Conservation (phyloP, 1,139 yeast species). For the Debaryomyces sp. region DNA sequence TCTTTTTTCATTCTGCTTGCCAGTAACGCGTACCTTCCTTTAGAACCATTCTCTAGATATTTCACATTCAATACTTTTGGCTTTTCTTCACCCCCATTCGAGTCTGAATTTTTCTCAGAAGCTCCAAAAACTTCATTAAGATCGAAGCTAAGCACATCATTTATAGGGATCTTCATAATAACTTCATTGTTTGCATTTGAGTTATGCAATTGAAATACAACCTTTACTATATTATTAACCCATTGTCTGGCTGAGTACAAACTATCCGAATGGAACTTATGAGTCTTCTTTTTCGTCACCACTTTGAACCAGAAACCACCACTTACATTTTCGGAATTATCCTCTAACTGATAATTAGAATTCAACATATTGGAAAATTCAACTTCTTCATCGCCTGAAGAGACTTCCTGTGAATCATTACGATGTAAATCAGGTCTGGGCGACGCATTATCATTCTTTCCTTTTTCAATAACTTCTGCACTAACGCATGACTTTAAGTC, state of each 20-base stretch:
- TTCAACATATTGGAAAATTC: slow-evolving; percentile 28
- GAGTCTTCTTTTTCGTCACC: slow-evolving; percentile 59
- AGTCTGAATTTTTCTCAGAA: slow-evolving; percentile 11
- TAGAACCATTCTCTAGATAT: slow-evolving; percentile 18
- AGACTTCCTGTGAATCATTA: slow-evolving; percentile 11
- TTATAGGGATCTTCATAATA: slow-evolving; percentile 73
- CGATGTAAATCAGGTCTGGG: slow-evolving; percentile 12
- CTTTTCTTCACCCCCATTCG: slow-evolving; percentile 17
- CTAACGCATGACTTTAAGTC: slow-evolving; percentile 66
- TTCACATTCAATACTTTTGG: slow-evolving; percentile 28
- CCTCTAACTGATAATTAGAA: slow-evolving; percentile 24
- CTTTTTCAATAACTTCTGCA: slow-evolving; percentile 54
- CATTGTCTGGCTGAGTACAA: slow-evolving; percentile 74
- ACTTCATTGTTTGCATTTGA: slow-evolving; percentile 74
- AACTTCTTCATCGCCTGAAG: slow-evolving; percentile 25
- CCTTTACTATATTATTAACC: slow-evolving; percentile 75
- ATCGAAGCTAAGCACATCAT: slow-evolving; percentile 63
- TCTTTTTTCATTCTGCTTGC: slow-evolving; percentile 9
- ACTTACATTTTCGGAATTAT: slow-evolving; percentile 27
- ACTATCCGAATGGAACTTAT: slow-evolving; percentile 74
- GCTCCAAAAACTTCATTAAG: slow-evolving; percentile 26
- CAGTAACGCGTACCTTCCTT: not conserved
- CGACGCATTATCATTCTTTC: slow-evolving; percentile 15
- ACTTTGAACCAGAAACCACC: slow-evolving; percentile 56
- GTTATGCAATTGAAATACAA: slow-evolving; percentile 64